phyloP scores from a whole-genome alignment of 2,329 filamentous ascomycete genomes.

The Aspergillus sp. region DNA sequence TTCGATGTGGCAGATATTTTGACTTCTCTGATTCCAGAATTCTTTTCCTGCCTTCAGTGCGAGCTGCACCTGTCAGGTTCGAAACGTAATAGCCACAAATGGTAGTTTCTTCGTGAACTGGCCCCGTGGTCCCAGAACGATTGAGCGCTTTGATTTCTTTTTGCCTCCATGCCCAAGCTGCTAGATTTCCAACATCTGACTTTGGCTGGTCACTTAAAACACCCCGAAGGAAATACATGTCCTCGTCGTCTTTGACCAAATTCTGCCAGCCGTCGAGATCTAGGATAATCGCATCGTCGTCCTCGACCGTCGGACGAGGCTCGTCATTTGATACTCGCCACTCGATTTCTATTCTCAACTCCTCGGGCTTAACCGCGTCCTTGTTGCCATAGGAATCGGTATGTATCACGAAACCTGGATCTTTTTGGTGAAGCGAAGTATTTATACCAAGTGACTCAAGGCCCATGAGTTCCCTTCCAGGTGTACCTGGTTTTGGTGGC shows the following conservation, averaged over 20 bases:
- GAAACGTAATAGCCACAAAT: slow-evolving; percentile 74
- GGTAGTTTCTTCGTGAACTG: slow-evolving; percentile 48
- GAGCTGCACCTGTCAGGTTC: slow-evolving; percentile 77
- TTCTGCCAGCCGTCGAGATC: slow-evolving; percentile 69
- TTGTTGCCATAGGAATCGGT: slow-evolving; percentile 17
- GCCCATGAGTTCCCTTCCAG: too few species aligned
- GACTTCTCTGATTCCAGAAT: slow-evolving; percentile 97
- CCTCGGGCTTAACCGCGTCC: slow-evolving; percentile 27
- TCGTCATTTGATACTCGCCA: slow-evolving; percentile 57
- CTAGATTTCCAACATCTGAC: slow-evolving; percentile 52
- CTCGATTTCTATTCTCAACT: slow-evolving; percentile 47
- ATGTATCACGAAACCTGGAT: background rate
- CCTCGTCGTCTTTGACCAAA: slow-evolving; percentile 65
- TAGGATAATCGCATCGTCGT: slow-evolving; percentile 59
- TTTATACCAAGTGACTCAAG: too few species aligned
- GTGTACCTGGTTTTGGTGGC: too few species aligned
- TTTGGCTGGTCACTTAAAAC: slow-evolving; percentile 44
- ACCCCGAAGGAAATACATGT: slow-evolving; percentile 53
- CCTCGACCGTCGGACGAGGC: slow-evolving; percentile 61
- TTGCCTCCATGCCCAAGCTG: slow-evolving; percentile 66
- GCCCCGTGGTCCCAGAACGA: slow-evolving; percentile 50
- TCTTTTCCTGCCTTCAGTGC: slow-evolving; percentile 90
- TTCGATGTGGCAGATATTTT: slow-evolving; percentile 94
- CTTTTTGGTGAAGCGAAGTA: too few species aligned
- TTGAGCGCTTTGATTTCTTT: slow-evolving; percentile 69